phyloP scores from a whole-genome alignment of 2,329 filamentous ascomycete genomes.

The Thielaviopsis ethacetica region DNA sequence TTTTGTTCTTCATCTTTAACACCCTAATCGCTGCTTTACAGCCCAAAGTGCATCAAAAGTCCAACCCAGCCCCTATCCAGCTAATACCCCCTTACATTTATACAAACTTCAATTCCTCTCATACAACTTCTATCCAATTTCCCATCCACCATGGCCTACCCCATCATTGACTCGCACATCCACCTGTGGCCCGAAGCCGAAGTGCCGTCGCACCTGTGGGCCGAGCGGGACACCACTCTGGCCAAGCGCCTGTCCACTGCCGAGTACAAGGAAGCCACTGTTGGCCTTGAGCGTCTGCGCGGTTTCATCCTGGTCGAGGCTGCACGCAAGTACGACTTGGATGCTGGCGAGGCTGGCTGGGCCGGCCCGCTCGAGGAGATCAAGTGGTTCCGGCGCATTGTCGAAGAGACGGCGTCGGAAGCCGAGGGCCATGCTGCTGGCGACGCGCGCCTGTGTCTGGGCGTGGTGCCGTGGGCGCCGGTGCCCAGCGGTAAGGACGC shows the following conservation, averaged over 20 bases:
- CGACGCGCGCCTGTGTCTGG: constrained; percentile 42
- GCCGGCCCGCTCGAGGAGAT: constrained; percentile 55
- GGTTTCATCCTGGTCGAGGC: constrained; percentile 77
- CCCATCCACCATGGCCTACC: constrained; percentile 23
- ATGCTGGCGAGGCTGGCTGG: constrained; percentile 40
- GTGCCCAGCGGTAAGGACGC: constrained; percentile 45
- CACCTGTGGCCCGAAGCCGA: constrained; percentile 68
- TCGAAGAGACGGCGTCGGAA: constrained; percentile 37
- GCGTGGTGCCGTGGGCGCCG: constrained; percentile 74
- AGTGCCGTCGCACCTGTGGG: constrained; percentile 53
- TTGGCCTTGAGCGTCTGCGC: constrained; percentile 27
- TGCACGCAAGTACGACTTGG: constrained; percentile 50
- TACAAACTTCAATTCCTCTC: background rate
- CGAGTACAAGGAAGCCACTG: constrained; percentile 40
- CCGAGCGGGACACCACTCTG: constrained; percentile 40
- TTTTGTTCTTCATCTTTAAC: background rate
- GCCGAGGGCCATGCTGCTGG: constrained; percentile 39
- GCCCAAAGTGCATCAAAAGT: background rate
- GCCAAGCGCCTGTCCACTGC: constrained; percentile 45
- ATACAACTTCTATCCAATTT: background rate
- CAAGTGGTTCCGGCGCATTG: constrained; percentile 48
- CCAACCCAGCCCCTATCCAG: background rate
- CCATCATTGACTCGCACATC: constrained; percentile 79
- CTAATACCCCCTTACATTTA: background rate
- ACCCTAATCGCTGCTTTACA: background rate